Base-by-base conservation (phyloP, 306 rosid species). In the Dalbergia oliveri region DNA sequence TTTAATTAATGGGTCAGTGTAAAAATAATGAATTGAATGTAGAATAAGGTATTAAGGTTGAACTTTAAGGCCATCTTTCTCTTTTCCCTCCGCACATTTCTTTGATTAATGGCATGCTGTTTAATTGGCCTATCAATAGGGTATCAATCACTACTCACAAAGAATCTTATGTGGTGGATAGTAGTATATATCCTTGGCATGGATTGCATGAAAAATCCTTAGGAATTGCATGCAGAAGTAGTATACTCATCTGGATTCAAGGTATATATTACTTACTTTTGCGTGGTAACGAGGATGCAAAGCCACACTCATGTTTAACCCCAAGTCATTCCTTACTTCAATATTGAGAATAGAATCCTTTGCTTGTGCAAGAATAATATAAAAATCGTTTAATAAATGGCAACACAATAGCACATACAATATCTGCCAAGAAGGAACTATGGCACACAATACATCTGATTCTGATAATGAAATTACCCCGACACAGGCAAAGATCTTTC, bases 291-390 rank as follows among this genome's bases (percentile, higher is more conserved):
- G 53, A 72, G 80, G 54, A 61, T 79, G 73, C 81, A 72, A 89
- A 79, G 91, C 78, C 33, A 85, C 51, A 81, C 69, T 75, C 43
- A 78, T 49, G 72, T 73, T 53, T 3, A 72, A 37, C 21, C 79
- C 74, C 83, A 81, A 87, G 88, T 34, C 86, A 92, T 90, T 82
- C 91, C 87, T 88, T 87, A 18, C 92, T 85, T 87, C 16, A 77
- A 51, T 15, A 77, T 79, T 84, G 84, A 85, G 90, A 86, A 73
- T 81, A 81, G 90, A 91, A 87, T 89, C 83, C 62, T 21, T 15
- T 54, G 69, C 66, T 68, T 43, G 12, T 69, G 65, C 19, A 33
- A 49, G 21, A 57, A 60, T 9, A 34, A 66, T 62, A 69, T 64
- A 74, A 67, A 44, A 31, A 8, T 13, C 16, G 82, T 11, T 69